These are phyloP conservation scores for Dendrocalamus sinicus DNA, from an alignment of 176 grass and related monocot species.

Conservation along the genomic window DNA sequence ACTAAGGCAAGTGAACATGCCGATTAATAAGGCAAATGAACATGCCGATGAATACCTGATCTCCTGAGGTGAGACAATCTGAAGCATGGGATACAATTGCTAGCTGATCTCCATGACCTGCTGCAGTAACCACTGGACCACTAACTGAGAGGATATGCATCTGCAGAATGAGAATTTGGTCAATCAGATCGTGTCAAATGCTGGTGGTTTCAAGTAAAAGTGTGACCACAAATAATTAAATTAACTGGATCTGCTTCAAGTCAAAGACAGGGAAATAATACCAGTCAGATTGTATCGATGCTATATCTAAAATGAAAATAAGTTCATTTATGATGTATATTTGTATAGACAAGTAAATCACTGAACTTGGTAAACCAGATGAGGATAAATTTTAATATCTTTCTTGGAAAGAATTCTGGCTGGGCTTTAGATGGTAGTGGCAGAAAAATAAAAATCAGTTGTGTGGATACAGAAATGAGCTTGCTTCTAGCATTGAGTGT, in stretches of 20 bases:
- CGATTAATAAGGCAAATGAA: background rate
- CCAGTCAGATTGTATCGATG: background rate
- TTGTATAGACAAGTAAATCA: background rate
- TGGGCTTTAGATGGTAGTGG: background rate
- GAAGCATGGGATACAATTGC: slow-evolving; percentile 93
- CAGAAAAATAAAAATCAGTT: background rate
- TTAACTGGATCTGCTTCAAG: background rate
- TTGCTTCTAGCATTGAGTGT: background rate
- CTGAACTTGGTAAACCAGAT: background rate
- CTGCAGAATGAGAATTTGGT: slow-evolving; percentile 48
- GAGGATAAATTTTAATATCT: background rate
- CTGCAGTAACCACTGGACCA: slow-evolving; percentile 82
- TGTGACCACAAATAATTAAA: background rate
- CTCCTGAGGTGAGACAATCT: slow-evolving; percentile 87
- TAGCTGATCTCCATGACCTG: slow-evolving; percentile 71
- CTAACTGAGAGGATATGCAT: slow-evolving; percentile 81
- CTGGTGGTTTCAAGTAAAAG: background rate
- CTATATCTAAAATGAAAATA: background rate
- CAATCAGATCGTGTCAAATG: background rate
- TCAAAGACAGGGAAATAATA: background rate
- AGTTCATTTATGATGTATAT: background rate
- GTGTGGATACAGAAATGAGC: background rate
- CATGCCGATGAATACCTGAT: slow-evolving; percentile 60
- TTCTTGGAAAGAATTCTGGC: background rate
- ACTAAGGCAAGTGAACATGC: slow-evolving; percentile 1